Conservation (phyloP, 2,329 filamentous ascomycete species). For the Exserohilum turcica region DNA sequence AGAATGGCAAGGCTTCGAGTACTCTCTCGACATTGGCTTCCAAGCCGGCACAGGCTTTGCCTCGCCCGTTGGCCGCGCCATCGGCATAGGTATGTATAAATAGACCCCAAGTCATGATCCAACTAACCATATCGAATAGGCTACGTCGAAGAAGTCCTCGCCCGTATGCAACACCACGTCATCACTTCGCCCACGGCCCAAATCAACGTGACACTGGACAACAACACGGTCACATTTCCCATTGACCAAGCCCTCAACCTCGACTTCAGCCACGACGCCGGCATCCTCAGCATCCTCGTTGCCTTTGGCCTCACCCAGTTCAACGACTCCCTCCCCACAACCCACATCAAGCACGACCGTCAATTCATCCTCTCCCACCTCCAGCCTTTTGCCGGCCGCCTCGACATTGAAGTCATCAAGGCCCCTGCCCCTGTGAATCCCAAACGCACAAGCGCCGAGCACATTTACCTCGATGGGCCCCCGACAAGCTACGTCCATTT, state of each 20-base stretch:
- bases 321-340: constrained; percentile 60
- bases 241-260: constrained; percentile 75
- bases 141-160: constrained; percentile 71
- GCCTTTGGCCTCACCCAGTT: constrained; percentile 77
- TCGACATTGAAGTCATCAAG: constrained; percentile 76
- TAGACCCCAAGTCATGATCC: constrained; percentile 29
- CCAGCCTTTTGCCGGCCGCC: constrained; percentile 72
- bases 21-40: constrained; percentile 71
- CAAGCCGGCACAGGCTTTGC: constrained; percentile 66
- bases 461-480: constrained; percentile 57
- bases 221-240: constrained; percentile 71
- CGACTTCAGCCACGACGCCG: constrained; percentile 79
- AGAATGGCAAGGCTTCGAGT: constrained; percentile 75
- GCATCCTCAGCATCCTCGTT: constrained; percentile 70
- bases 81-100: constrained; percentile 68
- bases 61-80: constrained; percentile 69
- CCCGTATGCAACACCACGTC: constrained; percentile 69
- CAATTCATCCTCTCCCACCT: constrained; percentile 70
- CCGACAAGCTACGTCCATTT: constrained; percentile 75
- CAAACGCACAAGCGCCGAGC: constrained; percentile 23
- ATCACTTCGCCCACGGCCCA: constrained; percentile 51
- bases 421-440: constrained; percentile 64
- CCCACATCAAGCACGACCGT: constrained; percentile 59
- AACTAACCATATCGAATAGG: constrained; percentile 17
- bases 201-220: constrained; percentile 71